Percentiles rank a stretch among this genome's conserved stretches.
Evolutionary conservation across 2,329 filamentous ascomycete genomes (phyloP).

Genomic region (Fusarium tricinctum): DNA sequence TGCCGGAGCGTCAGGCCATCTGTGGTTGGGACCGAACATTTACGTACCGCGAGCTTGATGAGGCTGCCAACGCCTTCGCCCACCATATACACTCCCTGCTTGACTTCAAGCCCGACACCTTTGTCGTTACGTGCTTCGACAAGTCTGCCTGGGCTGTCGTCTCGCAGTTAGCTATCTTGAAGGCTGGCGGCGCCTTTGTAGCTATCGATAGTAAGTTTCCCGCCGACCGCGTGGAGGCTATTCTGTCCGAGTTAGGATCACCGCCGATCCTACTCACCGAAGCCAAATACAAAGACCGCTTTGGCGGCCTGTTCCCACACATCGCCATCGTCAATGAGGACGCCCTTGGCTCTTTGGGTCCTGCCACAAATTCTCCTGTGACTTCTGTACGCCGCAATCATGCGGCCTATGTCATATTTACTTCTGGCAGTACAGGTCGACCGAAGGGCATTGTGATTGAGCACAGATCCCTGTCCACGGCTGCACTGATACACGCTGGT

Average conservation of each 20-base stretch:
- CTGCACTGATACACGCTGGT: neutral
- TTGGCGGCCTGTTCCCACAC: neutral
- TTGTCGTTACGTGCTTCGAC: neutral
- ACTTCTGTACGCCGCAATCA: neutral
- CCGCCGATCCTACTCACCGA: neutral
- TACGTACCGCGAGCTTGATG: conserved; percentile 6
- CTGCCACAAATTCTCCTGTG: neutral
- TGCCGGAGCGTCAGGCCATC: neutral
- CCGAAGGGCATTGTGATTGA: conserved; percentile 7
- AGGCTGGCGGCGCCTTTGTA: neutral
- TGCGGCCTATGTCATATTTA: neutral
- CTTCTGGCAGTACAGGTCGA: conserved; percentile 3
- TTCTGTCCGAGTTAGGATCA: neutral
- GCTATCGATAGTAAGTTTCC: neutral
- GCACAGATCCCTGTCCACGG: neutral
- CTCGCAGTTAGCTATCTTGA: neutral
- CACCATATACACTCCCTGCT: neutral
- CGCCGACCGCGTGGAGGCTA: conserved; percentile 1
- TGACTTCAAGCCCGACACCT: neutral
- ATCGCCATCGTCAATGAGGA: conserved; percentile 1
- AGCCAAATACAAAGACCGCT: neutral
- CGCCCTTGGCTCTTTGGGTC: neutral
- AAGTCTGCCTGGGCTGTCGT: conserved; percentile 6
- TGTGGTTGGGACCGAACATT: conserved; percentile 4
- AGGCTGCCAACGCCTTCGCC: conserved; percentile 1